phyloP scores from a whole-genome alignment of 768 basidiomycete genomes.

The Paxillus rubicundulus region DNA sequence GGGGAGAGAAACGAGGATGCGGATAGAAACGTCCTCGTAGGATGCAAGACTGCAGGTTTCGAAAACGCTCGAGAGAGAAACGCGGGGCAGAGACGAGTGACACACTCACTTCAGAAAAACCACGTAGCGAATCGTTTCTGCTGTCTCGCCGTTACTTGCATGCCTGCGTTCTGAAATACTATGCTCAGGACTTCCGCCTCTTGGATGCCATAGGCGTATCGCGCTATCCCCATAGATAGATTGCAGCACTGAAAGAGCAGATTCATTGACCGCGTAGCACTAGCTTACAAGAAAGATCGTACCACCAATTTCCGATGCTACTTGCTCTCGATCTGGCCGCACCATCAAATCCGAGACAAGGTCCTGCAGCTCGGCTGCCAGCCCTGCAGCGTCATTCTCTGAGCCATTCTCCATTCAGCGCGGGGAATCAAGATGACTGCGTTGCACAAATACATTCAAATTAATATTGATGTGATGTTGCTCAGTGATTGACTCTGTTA shows the following conservation, averaged over 20 bases:
- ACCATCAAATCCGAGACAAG: constrained; percentile 31
- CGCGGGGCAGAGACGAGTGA: background rate
- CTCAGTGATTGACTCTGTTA: background rate
- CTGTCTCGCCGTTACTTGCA: constrained; percentile 15
- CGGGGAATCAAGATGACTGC: background rate
- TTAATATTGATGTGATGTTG: constrained; percentile 3
- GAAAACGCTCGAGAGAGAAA: background rate
- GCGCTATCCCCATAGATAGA: constrained; percentile 78
- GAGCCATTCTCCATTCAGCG: constrained; percentile 16
- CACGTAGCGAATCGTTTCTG: constrained; percentile 59
- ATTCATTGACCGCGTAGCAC: constrained; percentile 3
- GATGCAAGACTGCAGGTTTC: constrained; percentile 45
- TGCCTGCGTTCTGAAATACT: constrained; percentile 1
- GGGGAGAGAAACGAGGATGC: constrained; percentile 58
- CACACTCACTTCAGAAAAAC: constrained; percentile 57
- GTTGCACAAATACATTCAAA: constrained; percentile 9
- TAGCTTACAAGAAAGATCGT: constrained; percentile 7
- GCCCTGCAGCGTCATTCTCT: constrained; percentile 11
- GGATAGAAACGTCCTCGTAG: constrained; percentile 50
- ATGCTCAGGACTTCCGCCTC: constrained; percentile 12
- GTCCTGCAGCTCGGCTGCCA: constrained; percentile 18
- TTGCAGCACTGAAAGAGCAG: constrained; percentile 50
- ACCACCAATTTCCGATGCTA: constrained; percentile 50
- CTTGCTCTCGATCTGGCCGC: constrained; percentile 40
- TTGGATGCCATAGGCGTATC: constrained; percentile 55